Conservation (phyloP, 768 basidiomycete species). For the Naganishia onofrii region DNA sequence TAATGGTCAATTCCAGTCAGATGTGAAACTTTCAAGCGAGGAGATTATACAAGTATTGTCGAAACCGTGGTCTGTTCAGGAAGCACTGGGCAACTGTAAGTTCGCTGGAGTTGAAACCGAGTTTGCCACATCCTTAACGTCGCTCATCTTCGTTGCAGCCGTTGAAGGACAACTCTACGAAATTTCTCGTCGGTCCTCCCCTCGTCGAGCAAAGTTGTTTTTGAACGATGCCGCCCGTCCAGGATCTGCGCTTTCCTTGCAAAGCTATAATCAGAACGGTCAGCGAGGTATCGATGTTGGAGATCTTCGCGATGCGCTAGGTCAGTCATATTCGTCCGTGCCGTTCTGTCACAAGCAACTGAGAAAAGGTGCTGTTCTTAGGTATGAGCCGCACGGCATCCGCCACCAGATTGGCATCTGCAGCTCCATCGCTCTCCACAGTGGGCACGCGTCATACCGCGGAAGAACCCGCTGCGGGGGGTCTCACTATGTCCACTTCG, state of each 20-base stretch:
- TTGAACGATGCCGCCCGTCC: neutral
- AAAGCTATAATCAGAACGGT: slow-evolving; percentile 19
- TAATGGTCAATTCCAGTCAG: slow-evolving; percentile 58
- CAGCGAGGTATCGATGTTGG: slow-evolving; percentile 74
- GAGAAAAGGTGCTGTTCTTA: neutral
- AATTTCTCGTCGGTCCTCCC: slow-evolving; percentile 10
- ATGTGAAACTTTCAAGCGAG: slow-evolving; percentile 59
- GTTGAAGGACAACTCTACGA: slow-evolving; percentile 18
- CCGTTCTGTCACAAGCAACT: neutral
- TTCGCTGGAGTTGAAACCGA: slow-evolving; percentile 51
- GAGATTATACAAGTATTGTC: slow-evolving; percentile 38
- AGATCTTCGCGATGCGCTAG: slow-evolving; percentile 79
- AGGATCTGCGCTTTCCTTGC: slow-evolving; percentile 20
- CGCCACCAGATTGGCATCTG: slow-evolving; percentile 27
- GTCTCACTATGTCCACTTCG: slow-evolving; percentile 24
- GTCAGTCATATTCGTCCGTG: slow-evolving; percentile 30
- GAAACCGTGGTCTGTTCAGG: slow-evolving; percentile 68
- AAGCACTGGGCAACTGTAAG: slow-evolving; percentile 71
- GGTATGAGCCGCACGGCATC: slow-evolving; percentile 22
- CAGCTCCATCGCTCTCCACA: slow-evolving; percentile 35
- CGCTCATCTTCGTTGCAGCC: neutral
- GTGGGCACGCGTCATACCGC: slow-evolving; percentile 24
- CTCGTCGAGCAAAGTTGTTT: slow-evolving; percentile 11
- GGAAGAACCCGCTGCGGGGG: slow-evolving; percentile 2
- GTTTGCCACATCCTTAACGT: slow-evolving; percentile 47